Evolutionary conservation across 352 stramenopile genomes (phyloP).

Genomic region (Elongisporangium senticosum): DNA sequence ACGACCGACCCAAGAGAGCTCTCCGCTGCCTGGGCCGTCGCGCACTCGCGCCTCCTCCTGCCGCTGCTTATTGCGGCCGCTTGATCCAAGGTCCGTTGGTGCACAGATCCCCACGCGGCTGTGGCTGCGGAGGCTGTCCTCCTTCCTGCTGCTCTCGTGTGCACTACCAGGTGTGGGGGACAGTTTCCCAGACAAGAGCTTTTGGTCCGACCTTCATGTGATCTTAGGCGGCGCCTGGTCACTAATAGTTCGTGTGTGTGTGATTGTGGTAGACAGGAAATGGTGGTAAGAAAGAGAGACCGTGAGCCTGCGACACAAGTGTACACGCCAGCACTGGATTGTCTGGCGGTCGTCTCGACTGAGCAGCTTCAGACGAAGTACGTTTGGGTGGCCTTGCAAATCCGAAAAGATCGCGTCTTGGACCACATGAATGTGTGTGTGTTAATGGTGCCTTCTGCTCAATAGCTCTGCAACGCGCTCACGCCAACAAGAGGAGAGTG

Average conservation of each 20-base stretch:
- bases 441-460: neutral
- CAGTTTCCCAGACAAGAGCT: neutral
- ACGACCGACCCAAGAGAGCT: neutral
- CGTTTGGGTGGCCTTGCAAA: neutral
- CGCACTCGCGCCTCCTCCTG: neutral
- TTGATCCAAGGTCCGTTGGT: neutral
- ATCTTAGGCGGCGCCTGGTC: neutral
- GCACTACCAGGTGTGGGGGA: no score
- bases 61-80: neutral
- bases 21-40: neutral
- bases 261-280: neutral
- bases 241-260: neutral
- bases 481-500: neutral
- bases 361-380: constrained; percentile 1
- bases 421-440: no score
- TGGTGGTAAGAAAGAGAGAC: constrained; percentile 1
- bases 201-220: neutral
- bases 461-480: neutral
- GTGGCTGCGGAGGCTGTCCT: neutral
- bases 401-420: neutral
- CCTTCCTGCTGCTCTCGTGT: neutral
- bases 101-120: neutral
- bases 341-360: constrained; percentile 8
- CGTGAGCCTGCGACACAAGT: constrained; percentile 1
- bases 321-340: constrained; percentile 4